Conservation (phyloP, 1,284 basidiomycete species). For the Fomitopsis palustris region DNA sequence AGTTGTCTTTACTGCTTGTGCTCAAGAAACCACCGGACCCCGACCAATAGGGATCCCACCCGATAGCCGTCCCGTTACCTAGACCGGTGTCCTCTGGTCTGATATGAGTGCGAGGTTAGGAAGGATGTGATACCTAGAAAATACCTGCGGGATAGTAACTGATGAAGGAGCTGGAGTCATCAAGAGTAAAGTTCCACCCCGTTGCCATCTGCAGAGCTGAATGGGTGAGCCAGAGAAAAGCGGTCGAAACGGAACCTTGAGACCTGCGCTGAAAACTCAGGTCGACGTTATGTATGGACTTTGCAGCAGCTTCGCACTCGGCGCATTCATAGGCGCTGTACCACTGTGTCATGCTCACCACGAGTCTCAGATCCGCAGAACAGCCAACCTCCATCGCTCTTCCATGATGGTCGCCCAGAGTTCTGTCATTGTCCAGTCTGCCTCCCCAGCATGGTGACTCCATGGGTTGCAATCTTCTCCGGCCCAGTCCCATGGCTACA, state of each 20-base stretch:
- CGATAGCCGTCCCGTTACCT: slow-evolving; percentile 13
- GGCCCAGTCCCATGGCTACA: too few species aligned
- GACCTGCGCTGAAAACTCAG: neutral
- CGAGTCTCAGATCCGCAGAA: too few species aligned
- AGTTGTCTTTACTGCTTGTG: neutral
- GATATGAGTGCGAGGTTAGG: neutral
- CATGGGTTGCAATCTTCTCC: too few species aligned
- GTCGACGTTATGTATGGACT: neutral
- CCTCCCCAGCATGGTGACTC: too few species aligned
- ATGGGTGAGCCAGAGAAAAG: neutral
- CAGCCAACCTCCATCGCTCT: too few species aligned
- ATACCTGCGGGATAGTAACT: slow-evolving; percentile 20
- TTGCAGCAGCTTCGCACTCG: neutral
- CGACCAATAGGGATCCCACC: slow-evolving; percentile 28
- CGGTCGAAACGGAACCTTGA: neutral
- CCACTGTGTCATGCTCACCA: too few species aligned
- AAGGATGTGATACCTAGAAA: neutral
- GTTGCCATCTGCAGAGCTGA: too few species aligned
- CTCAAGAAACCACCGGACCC: slow-evolving; percentile 18
- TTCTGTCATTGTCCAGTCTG: too few species aligned
- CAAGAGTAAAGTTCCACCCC: slow-evolving; percentile 20
- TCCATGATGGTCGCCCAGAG: too few species aligned
- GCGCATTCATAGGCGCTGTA: neutral
- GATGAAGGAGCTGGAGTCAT: slow-evolving; percentile 22
- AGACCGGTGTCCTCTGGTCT: slow-evolving; percentile 14